Evolutionary conservation across 1,139 yeast genomes (phyloP), one percentile per base, ranked within the genome.

Genomic region (Geotrichum bryndzae): DNA sequence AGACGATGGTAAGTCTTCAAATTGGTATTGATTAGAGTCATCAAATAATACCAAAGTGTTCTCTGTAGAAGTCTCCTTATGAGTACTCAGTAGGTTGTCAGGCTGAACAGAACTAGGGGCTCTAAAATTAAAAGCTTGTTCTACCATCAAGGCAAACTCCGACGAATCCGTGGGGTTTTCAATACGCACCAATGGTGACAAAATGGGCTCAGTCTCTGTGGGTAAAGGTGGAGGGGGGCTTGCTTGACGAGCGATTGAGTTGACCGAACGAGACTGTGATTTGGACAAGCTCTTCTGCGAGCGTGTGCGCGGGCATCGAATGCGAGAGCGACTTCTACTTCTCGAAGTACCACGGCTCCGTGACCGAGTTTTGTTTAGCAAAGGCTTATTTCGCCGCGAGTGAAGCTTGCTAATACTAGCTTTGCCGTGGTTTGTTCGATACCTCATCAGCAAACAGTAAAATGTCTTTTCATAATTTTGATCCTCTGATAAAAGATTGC

Each of bases 391-490:
- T 29, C n/a, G 45, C 10, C 33, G 54, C 15, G 54, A 15, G 10
- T 22, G 45, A 41, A 6, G 48, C 48, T 41, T 41, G 48, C 48
- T n/a, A 15, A 18, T 41, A 15, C 18, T 25, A 15, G 4, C 29
- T 15, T 68, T 71, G 57, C 73, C 69, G 72, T 90, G 96, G 64
- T 88, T 95, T 68, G 87, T 88, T 67, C 97, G 82, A 73, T 94
- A 94, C 69, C 90, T 86, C 79, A 87, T 79, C 64, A 94, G 78
- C 62, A 94, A 77, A 65, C 90, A 87, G 75, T 94, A 94, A 69
- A 94, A 94, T 62, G 94, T 85, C 77, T 94, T 94, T 70, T 94
- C 98, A 0, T 96, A 84, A 66, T 87, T 88, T 61, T 85, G 82
- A 33, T 79, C 83, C 0, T 83, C 79, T 1, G 86, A 79, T 56